A percentile compares a stretch with the other conserved stretches of the same genome.
Evolutionary conservation across 2,329 filamentous ascomycete genomes (phyloP).

Genomic region (Talaromyces pinophilus): DNA sequence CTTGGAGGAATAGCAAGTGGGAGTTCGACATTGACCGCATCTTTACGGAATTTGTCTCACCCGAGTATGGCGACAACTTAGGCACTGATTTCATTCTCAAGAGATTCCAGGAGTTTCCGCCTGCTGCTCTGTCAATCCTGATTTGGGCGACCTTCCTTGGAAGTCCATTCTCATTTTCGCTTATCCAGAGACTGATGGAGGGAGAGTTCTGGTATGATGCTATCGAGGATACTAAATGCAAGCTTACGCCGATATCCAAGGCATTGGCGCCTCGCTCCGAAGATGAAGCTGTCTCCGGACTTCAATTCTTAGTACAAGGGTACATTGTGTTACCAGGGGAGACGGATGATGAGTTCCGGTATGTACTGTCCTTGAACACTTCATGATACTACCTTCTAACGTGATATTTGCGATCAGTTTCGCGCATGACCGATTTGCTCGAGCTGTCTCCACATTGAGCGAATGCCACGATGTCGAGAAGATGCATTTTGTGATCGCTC

Average conservation of each 20-base stretch:
- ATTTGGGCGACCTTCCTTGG: constrained; percentile 85
- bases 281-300: constrained; percentile 66
- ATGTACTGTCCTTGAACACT: constrained; percentile 8
- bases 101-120: constrained; percentile 73
- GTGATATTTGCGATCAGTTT: constrained; percentile 58
- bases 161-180: constrained; percentile 76
- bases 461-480: constrained; percentile 67
- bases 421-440: constrained; percentile 81
- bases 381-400: neutral
- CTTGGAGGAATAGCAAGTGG: constrained; percentile 81
- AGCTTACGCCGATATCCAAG: neutral
- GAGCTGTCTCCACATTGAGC: constrained; percentile 69
- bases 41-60: constrained; percentile 79
- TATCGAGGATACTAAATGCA: constrained; percentile 32
- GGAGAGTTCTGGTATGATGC: constrained; percentile 69
- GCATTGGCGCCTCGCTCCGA: constrained; percentile 61
- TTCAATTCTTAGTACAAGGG: constrained; percentile 78
- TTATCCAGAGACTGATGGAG: constrained; percentile 74
- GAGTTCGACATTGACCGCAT: constrained; percentile 81
- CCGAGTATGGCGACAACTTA: constrained; percentile 75
- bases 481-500: constrained; percentile 90
- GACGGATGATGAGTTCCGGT: constrained; percentile 76
- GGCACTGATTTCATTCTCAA: constrained; percentile 80
- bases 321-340: constrained; percentile 81
- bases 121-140: constrained; percentile 73